Percentiles rank a stretch among this genome's conserved stretches.
phyloP scores from a whole-genome alignment of 2,329 filamentous ascomycete genomes.

The Tolypocladium ovalisporum region DNA sequence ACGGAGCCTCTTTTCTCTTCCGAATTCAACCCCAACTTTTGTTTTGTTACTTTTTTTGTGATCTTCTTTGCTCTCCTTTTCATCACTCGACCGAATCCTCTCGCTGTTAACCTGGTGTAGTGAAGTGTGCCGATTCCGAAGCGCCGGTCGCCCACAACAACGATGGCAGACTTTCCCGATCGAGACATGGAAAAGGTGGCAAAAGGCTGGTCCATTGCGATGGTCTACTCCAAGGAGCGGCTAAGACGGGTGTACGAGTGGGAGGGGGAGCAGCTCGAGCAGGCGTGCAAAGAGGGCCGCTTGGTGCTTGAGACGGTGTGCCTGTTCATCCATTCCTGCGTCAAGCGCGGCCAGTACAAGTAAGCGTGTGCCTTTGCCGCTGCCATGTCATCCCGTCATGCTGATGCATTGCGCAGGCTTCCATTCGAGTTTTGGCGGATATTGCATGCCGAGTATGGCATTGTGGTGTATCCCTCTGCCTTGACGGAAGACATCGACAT shows the following conservation, averaged over 20 bases:
- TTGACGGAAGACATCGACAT: conserved; percentile 23
- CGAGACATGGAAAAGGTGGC: conserved; percentile 21
- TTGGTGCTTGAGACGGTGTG: conserved; percentile 27
- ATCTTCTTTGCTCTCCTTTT: background rate
- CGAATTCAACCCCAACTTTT: background rate
- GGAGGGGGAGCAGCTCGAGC: conserved; percentile 20
- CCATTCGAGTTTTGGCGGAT: conserved; percentile 26
- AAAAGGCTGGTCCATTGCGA: conserved; percentile 27
- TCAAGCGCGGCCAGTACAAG: conserved; percentile 26
- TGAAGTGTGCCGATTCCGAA: background rate
- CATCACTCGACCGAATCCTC: too few species aligned
- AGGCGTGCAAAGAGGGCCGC: conserved; percentile 19
- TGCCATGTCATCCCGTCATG: background rate
- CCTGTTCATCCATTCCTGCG: conserved; percentile 26
- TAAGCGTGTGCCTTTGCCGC: conserved; percentile 6
- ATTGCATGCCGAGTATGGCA: conserved; percentile 26
- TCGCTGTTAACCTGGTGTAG: too few species aligned
- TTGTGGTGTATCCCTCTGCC: conserved; percentile 28
- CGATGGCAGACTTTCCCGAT: conserved; percentile 14
- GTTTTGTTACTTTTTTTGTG: background rate
- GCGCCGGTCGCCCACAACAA: background rate
- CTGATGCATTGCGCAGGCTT: conserved; percentile 11
- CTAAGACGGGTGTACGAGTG: conserved; percentile 19
- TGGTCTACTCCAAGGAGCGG: conserved; percentile 22
- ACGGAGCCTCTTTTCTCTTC: background rate